phyloP scores from a whole-genome alignment of 2,329 filamentous ascomycete genomes.

The Phialophora expanda region DNA sequence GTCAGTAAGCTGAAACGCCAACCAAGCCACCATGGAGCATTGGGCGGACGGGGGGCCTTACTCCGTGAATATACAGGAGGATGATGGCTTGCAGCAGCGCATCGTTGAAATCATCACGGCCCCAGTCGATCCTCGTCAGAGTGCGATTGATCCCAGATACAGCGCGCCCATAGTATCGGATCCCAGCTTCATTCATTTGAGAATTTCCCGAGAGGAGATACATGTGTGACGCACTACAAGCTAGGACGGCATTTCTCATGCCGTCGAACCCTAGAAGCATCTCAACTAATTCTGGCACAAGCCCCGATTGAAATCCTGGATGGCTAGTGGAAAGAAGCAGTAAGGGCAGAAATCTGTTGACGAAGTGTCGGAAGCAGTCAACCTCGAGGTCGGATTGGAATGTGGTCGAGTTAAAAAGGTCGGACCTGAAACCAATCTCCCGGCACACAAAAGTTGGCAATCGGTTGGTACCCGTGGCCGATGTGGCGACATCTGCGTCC shows the following conservation, averaged over 20 bases:
- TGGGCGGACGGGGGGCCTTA: constrained; percentile 9
- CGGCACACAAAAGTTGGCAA: constrained; percentile 21
- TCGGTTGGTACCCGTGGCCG: neutral
- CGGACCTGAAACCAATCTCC: constrained; percentile 22
- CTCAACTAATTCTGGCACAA: constrained; percentile 26
- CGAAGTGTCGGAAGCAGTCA: constrained; percentile 28
- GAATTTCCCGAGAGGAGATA: constrained; percentile 20
- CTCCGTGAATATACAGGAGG: constrained; percentile 33
- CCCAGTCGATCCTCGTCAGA: constrained; percentile 28
- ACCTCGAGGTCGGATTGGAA: constrained; percentile 32
- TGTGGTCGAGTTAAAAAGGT: constrained; percentile 21
- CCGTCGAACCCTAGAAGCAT: constrained; percentile 31
- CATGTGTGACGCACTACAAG: constrained; percentile 28
- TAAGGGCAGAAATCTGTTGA: constrained; percentile 22
- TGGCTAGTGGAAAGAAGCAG: constrained; percentile 26
- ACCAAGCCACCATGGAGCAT: neutral
- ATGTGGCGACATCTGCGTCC: neutral
- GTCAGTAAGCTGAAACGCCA: neutral
- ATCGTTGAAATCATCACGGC: constrained; percentile 24
- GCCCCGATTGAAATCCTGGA: constrained; percentile 23
- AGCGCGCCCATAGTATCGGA: constrained; percentile 27
- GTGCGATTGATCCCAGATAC: constrained; percentile 25
- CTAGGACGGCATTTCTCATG: constrained; percentile 23
- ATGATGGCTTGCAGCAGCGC: constrained; percentile 22
- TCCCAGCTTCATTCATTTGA: constrained; percentile 26